These are phyloP conservation scores for Byssothecium circinans DNA, from an alignment of 2,329 filamentous ascomycete species.

Conservation along the genomic window DNA sequence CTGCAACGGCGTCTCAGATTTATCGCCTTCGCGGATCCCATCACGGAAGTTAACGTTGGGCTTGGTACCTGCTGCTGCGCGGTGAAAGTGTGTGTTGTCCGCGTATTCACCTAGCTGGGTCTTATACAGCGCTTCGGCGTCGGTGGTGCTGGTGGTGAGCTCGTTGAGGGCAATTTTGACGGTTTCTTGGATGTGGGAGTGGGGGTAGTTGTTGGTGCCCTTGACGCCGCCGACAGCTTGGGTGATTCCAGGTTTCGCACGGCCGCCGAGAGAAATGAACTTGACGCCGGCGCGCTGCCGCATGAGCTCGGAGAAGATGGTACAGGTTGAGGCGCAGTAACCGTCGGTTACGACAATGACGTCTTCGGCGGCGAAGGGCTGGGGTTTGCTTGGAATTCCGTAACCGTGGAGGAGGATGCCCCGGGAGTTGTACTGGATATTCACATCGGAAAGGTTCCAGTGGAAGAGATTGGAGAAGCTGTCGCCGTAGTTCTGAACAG, in stretches of 20 bases:
- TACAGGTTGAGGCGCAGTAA: constrained; percentile 62
- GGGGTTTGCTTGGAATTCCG: constrained; percentile 48
- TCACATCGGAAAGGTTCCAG: constrained; percentile 50
- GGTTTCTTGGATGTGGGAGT: constrained; percentile 35
- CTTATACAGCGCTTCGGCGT: constrained; percentile 30
- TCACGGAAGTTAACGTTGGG: constrained; percentile 44
- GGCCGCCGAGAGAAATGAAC: constrained; percentile 62
- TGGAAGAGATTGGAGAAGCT: constrained; percentile 61
- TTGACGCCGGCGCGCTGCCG: constrained; percentile 56
- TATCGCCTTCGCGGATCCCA: constrained; percentile 49
- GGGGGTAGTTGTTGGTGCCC: constrained; percentile 50
- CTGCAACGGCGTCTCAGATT: constrained; percentile 54
- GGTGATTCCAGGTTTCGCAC: constrained; percentile 56
- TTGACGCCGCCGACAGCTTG: constrained; percentile 64
- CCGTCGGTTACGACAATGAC: constrained; percentile 58
- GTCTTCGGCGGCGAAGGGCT: constrained; percentile 60
- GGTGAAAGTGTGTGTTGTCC: constrained; percentile 33
- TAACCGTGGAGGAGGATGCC: constrained; percentile 41
- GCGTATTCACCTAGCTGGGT: constrained; percentile 39
- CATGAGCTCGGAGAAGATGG: constrained; percentile 60
- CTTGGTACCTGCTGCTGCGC: constrained; percentile 25
- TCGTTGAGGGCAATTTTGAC: constrained; percentile 26
- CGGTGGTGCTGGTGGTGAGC: constrained; percentile 24
- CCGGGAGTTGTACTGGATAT: constrained; percentile 40
- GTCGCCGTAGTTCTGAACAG: constrained; percentile 48